A percentile compares a stretch with the other conserved stretches of the same genome.
Evolutionary conservation across 371 early-diverging fungal species (phyloP).

Genomic region (Mortierella sp.): DNA sequence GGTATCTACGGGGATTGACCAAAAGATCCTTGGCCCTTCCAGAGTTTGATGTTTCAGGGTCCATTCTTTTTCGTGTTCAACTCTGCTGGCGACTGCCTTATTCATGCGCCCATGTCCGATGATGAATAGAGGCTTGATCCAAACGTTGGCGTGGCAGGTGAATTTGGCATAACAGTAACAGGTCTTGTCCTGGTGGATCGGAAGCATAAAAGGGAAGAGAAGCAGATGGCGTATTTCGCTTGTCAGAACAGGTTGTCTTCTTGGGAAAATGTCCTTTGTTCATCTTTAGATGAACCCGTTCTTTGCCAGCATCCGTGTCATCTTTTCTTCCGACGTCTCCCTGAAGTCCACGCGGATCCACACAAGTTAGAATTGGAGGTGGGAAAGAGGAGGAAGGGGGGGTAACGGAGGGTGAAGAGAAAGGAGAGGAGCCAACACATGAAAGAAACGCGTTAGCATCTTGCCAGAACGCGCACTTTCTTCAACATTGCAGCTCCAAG

Average conservation of each 20-base stretch:
- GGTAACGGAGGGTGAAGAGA: background rate
- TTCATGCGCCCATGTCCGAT: too few relatives aligned
- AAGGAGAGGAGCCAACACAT: slow-evolving; percentile 1
- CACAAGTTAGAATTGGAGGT: background rate
- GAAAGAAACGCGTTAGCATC: too few relatives aligned
- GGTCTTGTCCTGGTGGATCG: background rate
- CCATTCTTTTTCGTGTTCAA: too few relatives aligned
- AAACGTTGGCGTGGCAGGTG: too few relatives aligned
- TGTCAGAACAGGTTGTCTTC: slow-evolving; percentile 4
- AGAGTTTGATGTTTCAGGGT: too few relatives aligned
- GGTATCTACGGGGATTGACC: too few relatives aligned
- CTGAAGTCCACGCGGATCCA: slow-evolving; percentile 22
- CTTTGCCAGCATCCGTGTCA: slow-evolving; percentile 68
- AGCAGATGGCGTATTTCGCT: background rate
- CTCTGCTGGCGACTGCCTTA: too few relatives aligned
- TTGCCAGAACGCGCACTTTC: too few relatives aligned
- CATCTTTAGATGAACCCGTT: slow-evolving; percentile 63
- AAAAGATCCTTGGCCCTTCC: too few relatives aligned
- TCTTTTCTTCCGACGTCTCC: slow-evolving; percentile 71
- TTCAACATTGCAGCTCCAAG: too few relatives aligned
- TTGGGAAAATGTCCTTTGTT: background rate
- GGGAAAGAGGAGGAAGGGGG: background rate
- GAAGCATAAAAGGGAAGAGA: slow-evolving; percentile 3
- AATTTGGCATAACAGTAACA: too few relatives aligned
- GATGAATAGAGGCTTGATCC: too few relatives aligned